Conservation (phyloP, 331 rosid genomes). For the Phaseolus coccineus region DNA sequence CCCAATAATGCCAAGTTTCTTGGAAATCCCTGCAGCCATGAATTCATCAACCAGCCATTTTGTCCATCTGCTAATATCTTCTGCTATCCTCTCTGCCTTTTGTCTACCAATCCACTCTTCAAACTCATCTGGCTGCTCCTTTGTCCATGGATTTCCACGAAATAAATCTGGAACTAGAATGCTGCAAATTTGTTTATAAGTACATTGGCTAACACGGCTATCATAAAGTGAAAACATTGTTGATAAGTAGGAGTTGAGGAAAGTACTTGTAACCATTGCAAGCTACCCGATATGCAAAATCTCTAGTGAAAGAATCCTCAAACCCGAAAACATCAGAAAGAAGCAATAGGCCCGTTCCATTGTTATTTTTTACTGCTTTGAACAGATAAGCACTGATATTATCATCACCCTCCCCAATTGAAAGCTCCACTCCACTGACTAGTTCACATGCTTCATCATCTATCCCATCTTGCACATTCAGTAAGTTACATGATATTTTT, state of each 20-base stretch:
- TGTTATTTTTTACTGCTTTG: conserved; percentile 82
- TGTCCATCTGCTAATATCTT: conserved; percentile 63
- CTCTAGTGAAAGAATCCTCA: conserved; percentile 74
- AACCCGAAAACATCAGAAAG: conserved; percentile 77
- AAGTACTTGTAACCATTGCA: conserved; percentile 88
- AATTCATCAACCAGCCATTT: conserved; percentile 85
- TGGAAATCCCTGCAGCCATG: conserved; percentile 68
- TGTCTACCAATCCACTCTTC: conserved; percentile 66
- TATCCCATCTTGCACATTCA: conserved; percentile 51
- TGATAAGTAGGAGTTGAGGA: conserved; percentile 36
- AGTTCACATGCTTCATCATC: conserved; percentile 77
- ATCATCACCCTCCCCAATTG: conserved; percentile 66
- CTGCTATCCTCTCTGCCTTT: conserved; percentile 56
- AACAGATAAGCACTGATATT: conserved; percentile 67
- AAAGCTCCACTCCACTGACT: conserved; percentile 76
- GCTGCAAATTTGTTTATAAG: conserved; percentile 62
- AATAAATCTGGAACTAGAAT: conserved; percentile 83
- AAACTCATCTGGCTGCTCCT: conserved; percentile 50
- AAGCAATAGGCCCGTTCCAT: conserved; percentile 77
- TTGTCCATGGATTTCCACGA: conserved; percentile 72
- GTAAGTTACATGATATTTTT: conserved; percentile 56
- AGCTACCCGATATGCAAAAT: conserved; percentile 84
- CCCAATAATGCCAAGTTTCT: conserved; percentile 75
- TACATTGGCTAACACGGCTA: neutral
- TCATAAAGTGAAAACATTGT: conserved; percentile 4